Conservation (phyloP, 2,329 filamentous ascomycete species). For the Nemania serpens region DNA sequence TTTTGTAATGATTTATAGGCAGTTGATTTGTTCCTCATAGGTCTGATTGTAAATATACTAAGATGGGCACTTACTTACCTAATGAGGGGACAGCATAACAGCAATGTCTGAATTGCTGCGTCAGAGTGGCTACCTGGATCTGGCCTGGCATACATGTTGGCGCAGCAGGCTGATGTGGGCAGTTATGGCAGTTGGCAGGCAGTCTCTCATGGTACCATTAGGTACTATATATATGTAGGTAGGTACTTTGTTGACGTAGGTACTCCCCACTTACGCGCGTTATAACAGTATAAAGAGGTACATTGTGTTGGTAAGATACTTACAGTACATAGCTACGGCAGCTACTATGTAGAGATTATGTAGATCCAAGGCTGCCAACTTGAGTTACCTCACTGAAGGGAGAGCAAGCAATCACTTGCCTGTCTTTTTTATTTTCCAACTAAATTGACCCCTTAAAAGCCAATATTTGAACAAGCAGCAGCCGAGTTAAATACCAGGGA, state of each 20-base stretch:
- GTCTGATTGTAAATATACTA: too few species aligned
- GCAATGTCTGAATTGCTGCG: too few species aligned
- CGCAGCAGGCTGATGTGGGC: constrained; percentile 11
- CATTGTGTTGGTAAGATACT: too few species aligned
- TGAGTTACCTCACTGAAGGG: background rate
- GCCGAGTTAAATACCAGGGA: background rate
- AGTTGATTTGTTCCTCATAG: too few species aligned
- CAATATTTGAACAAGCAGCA: background rate
- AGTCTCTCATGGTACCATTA: background rate
- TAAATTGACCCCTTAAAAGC: background rate
- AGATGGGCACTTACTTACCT: too few species aligned
- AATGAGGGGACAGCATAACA: too few species aligned
- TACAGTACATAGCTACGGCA: too few species aligned
- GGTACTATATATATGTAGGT: background rate
- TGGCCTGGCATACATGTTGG: background rate
- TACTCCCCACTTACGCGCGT: constrained; percentile 4
- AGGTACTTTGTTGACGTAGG: constrained; percentile 10
- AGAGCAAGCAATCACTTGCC: background rate
- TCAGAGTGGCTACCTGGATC: too few species aligned
- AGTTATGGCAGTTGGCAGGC: background rate
- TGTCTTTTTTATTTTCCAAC: background rate
- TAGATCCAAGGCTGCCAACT: background rate
- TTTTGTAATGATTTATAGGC: too few species aligned
- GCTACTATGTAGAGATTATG: too few species aligned
- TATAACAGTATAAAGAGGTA: too few species aligned